Base-by-base conservation (phyloP, 352 stramenopile species). In the Globisporangium sylvaticum region DNA sequence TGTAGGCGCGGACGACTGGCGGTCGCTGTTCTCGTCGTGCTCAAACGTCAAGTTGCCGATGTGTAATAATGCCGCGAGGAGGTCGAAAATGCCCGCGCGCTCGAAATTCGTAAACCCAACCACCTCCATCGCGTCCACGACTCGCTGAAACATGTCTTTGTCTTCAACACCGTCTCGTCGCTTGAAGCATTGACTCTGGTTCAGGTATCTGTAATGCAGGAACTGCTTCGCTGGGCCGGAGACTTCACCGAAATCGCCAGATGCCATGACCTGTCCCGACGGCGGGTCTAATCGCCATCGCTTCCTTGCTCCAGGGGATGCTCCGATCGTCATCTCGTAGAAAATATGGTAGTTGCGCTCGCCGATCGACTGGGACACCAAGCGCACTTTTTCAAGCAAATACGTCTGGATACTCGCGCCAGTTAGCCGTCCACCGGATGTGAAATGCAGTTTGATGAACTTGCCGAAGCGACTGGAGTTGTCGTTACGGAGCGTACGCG, bases 351-450 rank as follows among this genome's bases (percentile, higher is more conserved):
- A 96, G 72, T 92, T 95, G 48, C 89, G 76, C 69, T 96, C 89
- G 29, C 83, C 83, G 15, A 80, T 80, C 37, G 83, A 88, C 76
- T 95, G 87, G 31, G 83, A 95, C 22, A 95, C 83, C 22, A 96
- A 72, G 0, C 91, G 87, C 22, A 97, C 89, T 74, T 98, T 99
- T 72, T 99, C 96, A 39, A 98, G 79, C 32, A 98, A 77, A 72
- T 98, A 98, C 2, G 89, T 97, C 70, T 96, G 86, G 61, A 97
- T 96, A 53, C 78, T 91, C 27, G 90, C 91, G 46, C 91, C 89
- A 10, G 84, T 87, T 57, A 97, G 79, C 44, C 79, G 62, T 22
- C 89, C 89, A 34, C 74, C 69, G 31, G 79, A 81, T 15, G 84
- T 90, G 67, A 97, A 97, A 53, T 96, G 84, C 66, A 97, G 78